Percentiles rank a stretch among this genome's conserved stretches.
Evolutionary conservation across 2,329 filamentous ascomycete genomes (phyloP).

Genomic region (Aspergillus aculeatinus): DNA sequence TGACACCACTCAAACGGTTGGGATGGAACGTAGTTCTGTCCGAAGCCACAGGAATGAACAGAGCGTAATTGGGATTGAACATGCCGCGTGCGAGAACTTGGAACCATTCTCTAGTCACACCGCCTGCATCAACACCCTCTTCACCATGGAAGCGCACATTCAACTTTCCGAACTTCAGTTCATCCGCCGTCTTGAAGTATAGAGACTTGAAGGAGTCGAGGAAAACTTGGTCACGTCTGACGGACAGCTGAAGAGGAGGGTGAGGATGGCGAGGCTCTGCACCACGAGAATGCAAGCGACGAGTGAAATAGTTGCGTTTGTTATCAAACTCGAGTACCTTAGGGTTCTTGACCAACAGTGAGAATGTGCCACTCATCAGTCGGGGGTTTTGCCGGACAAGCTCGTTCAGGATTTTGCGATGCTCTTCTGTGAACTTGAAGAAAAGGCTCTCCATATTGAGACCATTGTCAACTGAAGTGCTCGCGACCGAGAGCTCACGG

Average conservation of each 20-base stretch:
- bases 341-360: constrained; percentile 92
- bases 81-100: constrained; percentile 95
- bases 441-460: constrained; percentile 77
- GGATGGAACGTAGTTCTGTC: constrained; percentile 99
- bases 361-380: constrained; percentile 97
- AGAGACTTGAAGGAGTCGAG: constrained; percentile 97
- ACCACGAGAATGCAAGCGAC: constrained; percentile 77
- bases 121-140: constrained; percentile 95
- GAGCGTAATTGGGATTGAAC: constrained; percentile 97
- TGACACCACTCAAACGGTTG: constrained; percentile 89
- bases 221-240: constrained; percentile 94
- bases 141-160: constrained; percentile 97
- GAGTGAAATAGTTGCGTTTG: constrained; percentile 98
- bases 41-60: constrained; percentile 94
- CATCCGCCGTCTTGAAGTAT: constrained; percentile 93
- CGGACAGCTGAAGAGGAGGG: constrained; percentile 77
- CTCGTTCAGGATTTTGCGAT: constrained; percentile 96
- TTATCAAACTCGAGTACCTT: constrained; percentile 99
- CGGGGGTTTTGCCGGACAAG: constrained; percentile 96
- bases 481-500: constrained; percentile 72
- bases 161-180: constrained; percentile 98
- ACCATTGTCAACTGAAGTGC: constrained; percentile 72
- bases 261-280: constrained; percentile 70
- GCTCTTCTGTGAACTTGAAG: constrained; percentile 96
- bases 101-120: constrained; percentile 98